Conservation (phyloP, 805 yeast species). For the Yarrowia deformans region DNA sequence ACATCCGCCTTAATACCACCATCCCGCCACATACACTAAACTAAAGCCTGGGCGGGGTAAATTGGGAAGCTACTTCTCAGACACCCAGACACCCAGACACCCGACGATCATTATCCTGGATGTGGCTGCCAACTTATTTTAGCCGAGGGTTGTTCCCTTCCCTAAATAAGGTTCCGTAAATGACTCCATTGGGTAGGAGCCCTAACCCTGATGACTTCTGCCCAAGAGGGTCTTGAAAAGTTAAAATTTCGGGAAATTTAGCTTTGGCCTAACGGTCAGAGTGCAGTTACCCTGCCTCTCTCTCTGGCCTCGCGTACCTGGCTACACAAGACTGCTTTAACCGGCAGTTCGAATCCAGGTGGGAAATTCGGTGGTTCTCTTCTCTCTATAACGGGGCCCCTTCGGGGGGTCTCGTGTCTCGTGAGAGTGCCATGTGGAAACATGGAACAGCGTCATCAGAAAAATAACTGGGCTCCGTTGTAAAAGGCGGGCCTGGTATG, state of each 20-base stretch:
- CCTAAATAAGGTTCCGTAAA: not conserved
- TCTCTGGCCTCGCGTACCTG: slow-evolving; percentile 40
- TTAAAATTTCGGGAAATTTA: not conserved
- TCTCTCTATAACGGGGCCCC: slow-evolving; percentile 31
- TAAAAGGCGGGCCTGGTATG: slow-evolving; percentile 31
- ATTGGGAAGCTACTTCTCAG: not conserved
- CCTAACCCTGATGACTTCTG: not conserved
- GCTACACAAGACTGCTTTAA: slow-evolving; percentile 29
- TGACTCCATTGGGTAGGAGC: not conserved
- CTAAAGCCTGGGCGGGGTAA: not conserved
- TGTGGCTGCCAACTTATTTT: slow-evolving; percentile 13
- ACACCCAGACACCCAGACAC: no score
- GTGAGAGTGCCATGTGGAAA: slow-evolving; percentile 40
- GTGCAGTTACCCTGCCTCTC: slow-evolving; percentile 38
- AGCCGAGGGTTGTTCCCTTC: not conserved
- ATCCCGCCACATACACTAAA: no score
- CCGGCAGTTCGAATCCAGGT: slow-evolving; percentile 36
- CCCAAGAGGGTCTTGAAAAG: not conserved
- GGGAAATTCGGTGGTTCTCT: slow-evolving; percentile 41
- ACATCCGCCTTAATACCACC: no score
- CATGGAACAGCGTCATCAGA: slow-evolving; percentile 40
- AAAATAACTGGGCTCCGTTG: slow-evolving; percentile 25
- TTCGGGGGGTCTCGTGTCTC: slow-evolving; percentile 11
- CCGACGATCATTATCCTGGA: slow-evolving; percentile 5
- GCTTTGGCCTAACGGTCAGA: slow-evolving; percentile 28